Conservation (phyloP, 129 eudicot genomes). For the Flaveria brownii region DNA sequence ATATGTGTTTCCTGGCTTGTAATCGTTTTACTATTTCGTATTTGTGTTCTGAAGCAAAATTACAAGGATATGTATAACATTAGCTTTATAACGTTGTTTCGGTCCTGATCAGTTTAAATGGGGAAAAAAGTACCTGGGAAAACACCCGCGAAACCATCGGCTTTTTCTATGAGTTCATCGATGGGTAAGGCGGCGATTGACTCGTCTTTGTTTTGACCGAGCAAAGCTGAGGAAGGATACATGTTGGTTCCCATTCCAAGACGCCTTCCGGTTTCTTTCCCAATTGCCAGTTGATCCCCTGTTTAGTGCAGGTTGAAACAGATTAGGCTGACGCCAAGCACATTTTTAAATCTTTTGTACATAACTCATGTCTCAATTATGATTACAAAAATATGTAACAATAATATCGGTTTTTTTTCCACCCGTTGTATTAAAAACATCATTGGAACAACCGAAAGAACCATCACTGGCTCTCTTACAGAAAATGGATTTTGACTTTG, state of each 20-base stretch:
- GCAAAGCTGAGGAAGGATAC: slow-evolving; percentile 97
- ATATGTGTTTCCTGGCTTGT: slow-evolving; percentile 73
- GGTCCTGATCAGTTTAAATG: neutral
- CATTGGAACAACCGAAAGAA: too few relatives aligned
- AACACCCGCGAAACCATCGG: slow-evolving; percentile 99
- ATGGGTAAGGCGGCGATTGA: slow-evolving; percentile 88
- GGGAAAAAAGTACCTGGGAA: slow-evolving; percentile 70
- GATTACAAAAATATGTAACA: too few relatives aligned
- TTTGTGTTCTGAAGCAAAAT: slow-evolving; percentile 53
- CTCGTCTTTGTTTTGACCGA: slow-evolving; percentile 94
- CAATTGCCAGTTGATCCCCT: slow-evolving; percentile 99
- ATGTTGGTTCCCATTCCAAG: slow-evolving; percentile 99
- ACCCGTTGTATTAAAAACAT: too few relatives aligned
- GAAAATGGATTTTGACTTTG: too few relatives aligned
- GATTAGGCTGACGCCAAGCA: neutral
- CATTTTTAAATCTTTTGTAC: neutral
- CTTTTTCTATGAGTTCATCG: slow-evolving; percentile 95
- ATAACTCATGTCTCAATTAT: neutral
- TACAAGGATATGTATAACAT: neutral
- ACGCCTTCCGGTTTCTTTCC: slow-evolving; percentile 96
- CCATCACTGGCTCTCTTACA: too few relatives aligned
- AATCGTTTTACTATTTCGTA: slow-evolving; percentile 68
- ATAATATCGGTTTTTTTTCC: too few relatives aligned
- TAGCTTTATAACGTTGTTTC: neutral
- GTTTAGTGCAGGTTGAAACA: neutral